Conservation (phyloP, 306 rosid species). For the Lathyrus aphaca region DNA sequence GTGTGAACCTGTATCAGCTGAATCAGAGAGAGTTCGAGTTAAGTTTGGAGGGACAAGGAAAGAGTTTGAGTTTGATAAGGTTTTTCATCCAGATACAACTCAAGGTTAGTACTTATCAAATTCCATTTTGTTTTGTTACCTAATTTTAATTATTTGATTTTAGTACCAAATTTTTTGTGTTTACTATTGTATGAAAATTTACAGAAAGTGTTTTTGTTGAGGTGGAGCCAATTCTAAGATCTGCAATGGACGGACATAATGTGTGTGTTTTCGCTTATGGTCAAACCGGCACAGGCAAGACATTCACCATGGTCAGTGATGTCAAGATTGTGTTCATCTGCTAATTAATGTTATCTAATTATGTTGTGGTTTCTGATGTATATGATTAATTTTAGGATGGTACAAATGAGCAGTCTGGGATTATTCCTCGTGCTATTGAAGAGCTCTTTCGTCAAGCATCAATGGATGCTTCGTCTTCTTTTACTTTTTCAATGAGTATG, state of each 20-base stretch:
- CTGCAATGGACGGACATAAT: constrained; percentile 88
- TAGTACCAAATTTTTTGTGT: constrained; percentile 25
- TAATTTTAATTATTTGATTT: constrained; percentile 25
- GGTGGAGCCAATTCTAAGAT: constrained; percentile 87
- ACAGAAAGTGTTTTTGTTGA: constrained; percentile 77
- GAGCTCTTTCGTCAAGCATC: constrained; percentile 74
- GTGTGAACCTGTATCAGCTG: constrained; percentile 58
- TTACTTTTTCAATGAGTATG: constrained; percentile 88
- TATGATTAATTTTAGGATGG: constrained; percentile 70
- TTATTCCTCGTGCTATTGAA: constrained; percentile 78
- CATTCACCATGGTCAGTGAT: constrained; percentile 91
- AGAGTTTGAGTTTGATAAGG: constrained; percentile 83
- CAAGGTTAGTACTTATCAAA: constrained; percentile 70
- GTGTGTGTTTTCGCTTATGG: constrained; percentile 91
- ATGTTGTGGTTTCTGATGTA: neutral
- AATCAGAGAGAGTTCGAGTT: constrained; percentile 67
- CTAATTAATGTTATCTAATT: neutral
- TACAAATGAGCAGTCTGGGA: constrained; percentile 71
- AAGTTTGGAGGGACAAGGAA: constrained; percentile 65
- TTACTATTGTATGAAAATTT: constrained; percentile 40
- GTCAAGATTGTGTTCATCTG: constrained; percentile 22
- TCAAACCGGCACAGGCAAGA: constrained; percentile 97
- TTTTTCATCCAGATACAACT: constrained; percentile 68
- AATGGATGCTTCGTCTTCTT: constrained; percentile 47
- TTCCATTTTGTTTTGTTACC: constrained; percentile 7